Conservation (phyloP, 176 grass and related monocot genomes). For the Aegilops sharonensis region DNA sequence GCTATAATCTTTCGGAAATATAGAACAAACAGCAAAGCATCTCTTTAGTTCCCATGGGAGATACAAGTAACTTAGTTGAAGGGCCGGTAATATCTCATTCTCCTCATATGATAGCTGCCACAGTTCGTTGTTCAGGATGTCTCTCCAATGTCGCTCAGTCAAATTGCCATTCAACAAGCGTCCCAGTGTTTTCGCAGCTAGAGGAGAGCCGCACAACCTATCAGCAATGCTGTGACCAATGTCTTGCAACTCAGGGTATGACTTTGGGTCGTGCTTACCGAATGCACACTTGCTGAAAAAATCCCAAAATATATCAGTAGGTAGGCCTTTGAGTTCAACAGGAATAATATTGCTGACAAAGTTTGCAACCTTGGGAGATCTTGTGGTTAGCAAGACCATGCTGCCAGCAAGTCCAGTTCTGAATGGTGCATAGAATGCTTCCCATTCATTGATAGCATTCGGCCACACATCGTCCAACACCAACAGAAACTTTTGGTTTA, state of each 20-base stretch:
- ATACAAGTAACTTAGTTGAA: constrained; percentile 40
- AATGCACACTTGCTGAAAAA: background rate
- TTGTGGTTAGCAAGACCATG: no score
- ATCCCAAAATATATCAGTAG: background rate
- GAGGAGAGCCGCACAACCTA: background rate
- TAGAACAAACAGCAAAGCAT: background rate
- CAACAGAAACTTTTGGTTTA: no score
- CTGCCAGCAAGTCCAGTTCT: no score
- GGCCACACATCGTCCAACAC: no score
- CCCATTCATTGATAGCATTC: no score
- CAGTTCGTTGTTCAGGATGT: background rate
- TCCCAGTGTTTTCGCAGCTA: background rate
- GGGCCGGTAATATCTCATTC: constrained; percentile 22
- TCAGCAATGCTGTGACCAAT: background rate
- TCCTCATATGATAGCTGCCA: background rate
- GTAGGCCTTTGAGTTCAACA: background rate
- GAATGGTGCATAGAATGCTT: no score
- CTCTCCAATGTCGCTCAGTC: background rate
- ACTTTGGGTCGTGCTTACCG: background rate
- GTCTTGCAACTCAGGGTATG: background rate
- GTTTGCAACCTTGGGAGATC: no score
- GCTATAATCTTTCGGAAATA: background rate
- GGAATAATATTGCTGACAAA: no score
- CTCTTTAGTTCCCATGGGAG: constrained; percentile 33
- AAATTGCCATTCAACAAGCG: background rate